These are phyloP conservation scores for Seminavis robusta DNA, from an alignment of 108 stramenopile species.

Conservation along the genomic window DNA sequence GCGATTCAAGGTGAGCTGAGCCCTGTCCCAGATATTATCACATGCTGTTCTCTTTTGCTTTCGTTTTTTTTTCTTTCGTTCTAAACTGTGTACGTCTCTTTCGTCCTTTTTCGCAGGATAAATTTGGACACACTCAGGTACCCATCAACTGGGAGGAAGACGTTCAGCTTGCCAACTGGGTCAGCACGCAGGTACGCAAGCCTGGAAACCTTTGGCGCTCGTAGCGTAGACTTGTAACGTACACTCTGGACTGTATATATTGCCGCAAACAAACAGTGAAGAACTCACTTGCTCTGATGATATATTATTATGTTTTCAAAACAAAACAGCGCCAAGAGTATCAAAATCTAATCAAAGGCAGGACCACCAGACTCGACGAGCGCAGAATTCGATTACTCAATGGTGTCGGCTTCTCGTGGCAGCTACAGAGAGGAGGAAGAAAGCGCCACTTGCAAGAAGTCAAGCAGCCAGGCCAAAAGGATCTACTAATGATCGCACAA, in stretches of 20 bases:
- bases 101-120: constrained; percentile 3
- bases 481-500: no score
- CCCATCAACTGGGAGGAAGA: constrained; percentile 18
- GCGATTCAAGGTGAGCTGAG: background rate
- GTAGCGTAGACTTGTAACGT: no score
- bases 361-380: constrained; percentile 31
- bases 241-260: no score
- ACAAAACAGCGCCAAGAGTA: constrained; percentile 35
- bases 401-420: constrained; percentile 52
- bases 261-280: no score
- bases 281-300: no score
- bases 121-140: constrained; percentile 15
- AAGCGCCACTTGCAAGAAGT: no score
- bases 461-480: no score
- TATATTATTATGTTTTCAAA: no score
- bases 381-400: constrained; percentile 38
- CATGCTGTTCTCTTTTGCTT: background rate
- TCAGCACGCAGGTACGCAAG: constrained; percentile 7
- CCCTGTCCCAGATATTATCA: background rate
- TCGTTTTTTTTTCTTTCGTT: background rate
- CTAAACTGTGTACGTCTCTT: background rate
- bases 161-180: constrained; percentile 16
- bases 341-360: constrained; percentile 19
- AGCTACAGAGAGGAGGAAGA: constrained; percentile 17
- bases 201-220: no score